Base-by-base conservation (phyloP, 805 yeast species). In the Suhomyces emberorum region DNA sequence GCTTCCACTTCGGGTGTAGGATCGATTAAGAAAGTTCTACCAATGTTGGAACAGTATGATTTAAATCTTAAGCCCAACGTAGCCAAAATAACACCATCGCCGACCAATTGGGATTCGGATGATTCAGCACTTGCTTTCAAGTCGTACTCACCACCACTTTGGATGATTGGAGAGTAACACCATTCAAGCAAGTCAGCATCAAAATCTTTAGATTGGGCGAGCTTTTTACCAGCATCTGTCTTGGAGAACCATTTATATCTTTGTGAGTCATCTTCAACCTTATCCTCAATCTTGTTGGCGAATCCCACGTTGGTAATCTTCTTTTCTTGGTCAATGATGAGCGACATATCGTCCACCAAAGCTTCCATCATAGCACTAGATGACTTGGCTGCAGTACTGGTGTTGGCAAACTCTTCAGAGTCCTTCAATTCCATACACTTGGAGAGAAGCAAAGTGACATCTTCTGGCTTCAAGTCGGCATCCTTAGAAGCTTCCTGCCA, bases 111-210 rank as follows among this genome's bases (percentile, higher is more conserved):
- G 30, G 77, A 76, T 41, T 77, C 74, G 35, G 77, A 76, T 1
- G 95, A 82, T 39, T 80, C 77, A 1, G 95, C 95, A 39, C 91
- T 80, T 28, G 95, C 89, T 51, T 75, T 81, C 53, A 89, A 69
- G 59, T 88, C 95, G 54, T 80, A 89, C 37, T 79, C 78, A 23
- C 87, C 88, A 37, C 95, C 95, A 48, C 95, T 83, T 64, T 88
- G 95, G 35, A 88, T 74, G 35, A 88, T 85, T 19, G 98, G 97
- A 37, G 88, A 79, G 59, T 86, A 88, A 47, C 95, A 85, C 96
- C 97, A 91, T 57, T 91, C 98, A 15, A 91, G 64, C 44, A 79
- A 76, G 43, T 77, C 79, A 4, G 82, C 68, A 51, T 88, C 95
- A 43, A 88, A 83, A 37, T 83, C 91, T 26, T 52, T 52, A 32